These are phyloP conservation scores for Eucommia ulmoides DNA, from an alignment of 257 asterid genomes.

Conservation along the genomic window DNA sequence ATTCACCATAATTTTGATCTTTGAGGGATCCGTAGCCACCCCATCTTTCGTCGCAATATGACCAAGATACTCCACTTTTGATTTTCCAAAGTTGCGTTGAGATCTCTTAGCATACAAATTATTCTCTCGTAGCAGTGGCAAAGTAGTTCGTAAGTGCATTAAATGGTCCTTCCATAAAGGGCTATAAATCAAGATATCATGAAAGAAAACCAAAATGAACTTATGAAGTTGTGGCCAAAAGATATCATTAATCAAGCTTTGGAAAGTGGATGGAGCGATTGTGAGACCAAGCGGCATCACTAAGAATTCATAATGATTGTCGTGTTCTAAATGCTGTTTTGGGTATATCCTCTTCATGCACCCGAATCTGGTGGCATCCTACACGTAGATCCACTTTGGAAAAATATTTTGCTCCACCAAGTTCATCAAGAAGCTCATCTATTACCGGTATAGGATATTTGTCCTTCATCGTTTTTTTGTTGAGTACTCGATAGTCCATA, in stretches of 20 bases:
- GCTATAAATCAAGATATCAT: background rate
- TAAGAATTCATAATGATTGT: background rate
- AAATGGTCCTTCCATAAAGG: background rate
- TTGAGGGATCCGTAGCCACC: background rate
- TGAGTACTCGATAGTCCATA: background rate
- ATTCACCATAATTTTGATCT: no score
- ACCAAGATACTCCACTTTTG: background rate
- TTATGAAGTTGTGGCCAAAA: background rate
- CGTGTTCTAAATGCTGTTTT: background rate
- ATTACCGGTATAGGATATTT: background rate
- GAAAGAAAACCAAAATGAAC: background rate
- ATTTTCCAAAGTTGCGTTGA: background rate
- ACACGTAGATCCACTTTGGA: background rate
- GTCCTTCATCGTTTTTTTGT: background rate
- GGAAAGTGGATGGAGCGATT: background rate
- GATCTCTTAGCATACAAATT: background rate
- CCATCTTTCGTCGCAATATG: background rate
- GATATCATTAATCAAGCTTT: background rate
- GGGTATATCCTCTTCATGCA: background rate
- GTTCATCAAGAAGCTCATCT: background rate
- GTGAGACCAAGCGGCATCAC: background rate
- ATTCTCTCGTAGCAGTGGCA: background rate
- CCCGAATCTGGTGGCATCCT: background rate
- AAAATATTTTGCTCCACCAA: background rate
- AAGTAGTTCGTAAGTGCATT: background rate